Percentiles rank a stretch among this genome's conserved stretches.
These are phyloP conservation scores for Albizia julibrissin DNA, from an alignment of 306 rosid genomes.

Conservation along the genomic window DNA sequence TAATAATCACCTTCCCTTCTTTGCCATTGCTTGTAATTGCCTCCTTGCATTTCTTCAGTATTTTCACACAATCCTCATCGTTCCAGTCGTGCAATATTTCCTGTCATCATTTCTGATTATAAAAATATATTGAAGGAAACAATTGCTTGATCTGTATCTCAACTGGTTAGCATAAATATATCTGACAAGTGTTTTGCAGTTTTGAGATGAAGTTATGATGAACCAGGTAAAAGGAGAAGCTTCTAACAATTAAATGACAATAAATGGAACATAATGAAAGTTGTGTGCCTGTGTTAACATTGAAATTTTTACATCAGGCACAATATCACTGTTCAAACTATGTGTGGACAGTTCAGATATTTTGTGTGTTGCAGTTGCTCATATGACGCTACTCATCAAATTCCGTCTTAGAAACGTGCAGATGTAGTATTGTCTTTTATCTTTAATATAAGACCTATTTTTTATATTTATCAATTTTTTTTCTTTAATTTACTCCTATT, in stretches of 20 bases:
- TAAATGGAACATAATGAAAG: background rate
- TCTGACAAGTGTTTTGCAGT: background rate
- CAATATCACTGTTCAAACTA: too few species aligned
- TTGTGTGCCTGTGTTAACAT: background rate
- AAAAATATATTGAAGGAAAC: background rate
- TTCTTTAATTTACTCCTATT: too few species aligned
- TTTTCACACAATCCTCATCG: conserved; percentile 40
- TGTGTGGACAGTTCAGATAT: too few species aligned
- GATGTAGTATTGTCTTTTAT: too few species aligned
- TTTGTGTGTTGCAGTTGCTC: too few species aligned
- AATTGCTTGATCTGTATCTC: background rate
- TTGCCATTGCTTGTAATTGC: conserved; percentile 26
- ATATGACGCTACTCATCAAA: background rate
- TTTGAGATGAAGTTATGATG: background rate
- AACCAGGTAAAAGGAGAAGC: background rate
- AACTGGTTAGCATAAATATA: background rate
- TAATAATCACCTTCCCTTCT: background rate
- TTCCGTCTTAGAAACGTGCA: too few species aligned
- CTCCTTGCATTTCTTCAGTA: conserved; percentile 39
- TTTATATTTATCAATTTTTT: too few species aligned
- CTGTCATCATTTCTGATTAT: conserved; percentile 22
- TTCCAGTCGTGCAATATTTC: conserved; percentile 38
- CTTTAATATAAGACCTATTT: too few species aligned
- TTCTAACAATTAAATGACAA: background rate
- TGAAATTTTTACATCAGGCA: background rate